These are phyloP conservation scores for Pyrus pyrifolia DNA, from an alignment of 306 rosid genomes.

Conservation along the genomic window DNA sequence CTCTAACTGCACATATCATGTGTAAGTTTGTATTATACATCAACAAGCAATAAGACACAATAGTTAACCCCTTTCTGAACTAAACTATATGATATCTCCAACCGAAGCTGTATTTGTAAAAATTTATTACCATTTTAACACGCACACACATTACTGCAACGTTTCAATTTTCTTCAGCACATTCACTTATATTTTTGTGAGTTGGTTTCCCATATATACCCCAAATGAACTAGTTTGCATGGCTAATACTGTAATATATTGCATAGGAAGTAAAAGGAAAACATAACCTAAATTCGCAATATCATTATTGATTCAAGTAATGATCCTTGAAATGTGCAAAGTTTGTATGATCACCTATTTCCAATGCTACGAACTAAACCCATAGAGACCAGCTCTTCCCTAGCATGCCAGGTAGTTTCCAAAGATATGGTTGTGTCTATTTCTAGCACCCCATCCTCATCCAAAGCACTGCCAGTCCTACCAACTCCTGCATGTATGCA, in stretches of 20 bases:
- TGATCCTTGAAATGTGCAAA: neutral
- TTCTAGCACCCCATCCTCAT: constrained; percentile 77
- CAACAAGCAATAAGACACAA: neutral
- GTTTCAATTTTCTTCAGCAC: neutral
- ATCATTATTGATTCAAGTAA: neutral
- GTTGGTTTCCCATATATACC: neutral
- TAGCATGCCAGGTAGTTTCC: constrained; percentile 90
- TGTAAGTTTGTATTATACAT: neutral
- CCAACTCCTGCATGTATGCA: constrained; percentile 60
- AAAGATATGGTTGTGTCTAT: constrained; percentile 76
- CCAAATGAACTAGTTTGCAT: neutral
- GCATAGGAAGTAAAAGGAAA: neutral
- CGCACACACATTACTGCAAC: neutral
- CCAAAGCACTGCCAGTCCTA: constrained; percentile 71
- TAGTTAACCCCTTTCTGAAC: neutral
- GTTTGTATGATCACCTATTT: constrained; percentile 48
- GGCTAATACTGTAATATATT: too few species aligned
- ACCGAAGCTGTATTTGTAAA: neutral
- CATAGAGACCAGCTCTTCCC: constrained; percentile 77
- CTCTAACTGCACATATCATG: neutral
- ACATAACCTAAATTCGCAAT: neutral
- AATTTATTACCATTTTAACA: neutral
- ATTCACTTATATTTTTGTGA: neutral
- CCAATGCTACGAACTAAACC: constrained; percentile 97
- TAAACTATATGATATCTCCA: neutral